Conservation (phyloP, 352 stramenopile genomes). For the Pythium vanterpoolii region DNA sequence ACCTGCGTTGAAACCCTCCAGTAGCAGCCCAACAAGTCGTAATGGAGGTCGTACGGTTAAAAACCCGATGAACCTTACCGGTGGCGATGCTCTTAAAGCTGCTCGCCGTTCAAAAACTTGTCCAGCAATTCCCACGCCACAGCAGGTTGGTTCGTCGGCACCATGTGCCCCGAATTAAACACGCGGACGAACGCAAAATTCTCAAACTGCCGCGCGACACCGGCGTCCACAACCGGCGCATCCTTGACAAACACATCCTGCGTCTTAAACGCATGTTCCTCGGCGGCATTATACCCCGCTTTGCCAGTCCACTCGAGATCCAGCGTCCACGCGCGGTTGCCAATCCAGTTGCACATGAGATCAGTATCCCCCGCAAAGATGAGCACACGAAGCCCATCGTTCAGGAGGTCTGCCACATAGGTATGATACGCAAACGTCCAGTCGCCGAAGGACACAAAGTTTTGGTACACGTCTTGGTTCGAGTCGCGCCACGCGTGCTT, state of each 20-base stretch:
- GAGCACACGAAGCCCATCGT: constrained; percentile 24
- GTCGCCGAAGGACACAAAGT: constrained; percentile 67
- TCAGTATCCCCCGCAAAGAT: constrained; percentile 75
- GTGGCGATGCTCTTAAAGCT: neutral
- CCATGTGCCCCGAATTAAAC: constrained; percentile 87
- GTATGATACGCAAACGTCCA: constrained; percentile 85
- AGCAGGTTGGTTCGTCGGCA: constrained; percentile 81
- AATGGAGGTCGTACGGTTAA: too few species aligned
- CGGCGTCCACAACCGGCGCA: constrained; percentile 8
- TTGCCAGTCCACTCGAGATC: constrained; percentile 84
- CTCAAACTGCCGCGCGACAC: constrained; percentile 15
- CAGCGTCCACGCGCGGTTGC: constrained; percentile 89
- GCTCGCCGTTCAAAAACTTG: constrained; percentile 48
- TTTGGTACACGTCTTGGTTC: constrained; percentile 82
- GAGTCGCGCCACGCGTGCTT: constrained; percentile 63
- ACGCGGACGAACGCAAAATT: constrained; percentile 86
- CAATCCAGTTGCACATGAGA: constrained; percentile 94
- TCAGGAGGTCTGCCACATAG: constrained; percentile 75
- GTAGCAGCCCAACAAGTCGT: too few species aligned
- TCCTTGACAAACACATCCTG: constrained; percentile 1
- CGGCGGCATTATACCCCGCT: constrained; percentile 56
- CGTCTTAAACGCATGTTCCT: constrained; percentile 19
- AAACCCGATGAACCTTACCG: neutral
- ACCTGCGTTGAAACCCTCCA: too few species aligned
- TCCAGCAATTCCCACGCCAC: constrained; percentile 77